These are phyloP conservation scores for Kuraishia molischiana DNA, from an alignment of 805 yeast genomes.

Conservation along the genomic window DNA sequence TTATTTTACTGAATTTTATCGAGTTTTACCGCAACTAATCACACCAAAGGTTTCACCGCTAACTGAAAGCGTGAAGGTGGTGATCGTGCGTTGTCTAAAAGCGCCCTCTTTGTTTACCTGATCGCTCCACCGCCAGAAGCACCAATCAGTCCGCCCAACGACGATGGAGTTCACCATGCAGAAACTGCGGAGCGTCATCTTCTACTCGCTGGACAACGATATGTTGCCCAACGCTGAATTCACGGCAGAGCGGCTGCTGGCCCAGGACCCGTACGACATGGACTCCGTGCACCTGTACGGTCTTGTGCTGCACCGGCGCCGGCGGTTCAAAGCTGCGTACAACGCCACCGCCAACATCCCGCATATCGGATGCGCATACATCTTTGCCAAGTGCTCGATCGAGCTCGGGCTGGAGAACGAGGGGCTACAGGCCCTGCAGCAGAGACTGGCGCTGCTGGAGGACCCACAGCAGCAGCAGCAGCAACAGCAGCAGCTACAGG, in stretches of 20 bases:
- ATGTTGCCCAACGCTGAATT: slow-evolving; percentile 72
- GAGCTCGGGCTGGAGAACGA: slow-evolving; percentile 44
- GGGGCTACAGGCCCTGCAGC: slow-evolving; percentile 46
- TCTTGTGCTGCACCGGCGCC: slow-evolving; percentile 48
- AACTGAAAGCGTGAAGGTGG: no score
- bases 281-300: slow-evolving; percentile 66
- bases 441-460: slow-evolving; percentile 14
- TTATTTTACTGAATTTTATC: no score
- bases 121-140: neutral
- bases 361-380: slow-evolving; percentile 68
- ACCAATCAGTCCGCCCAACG: no score
- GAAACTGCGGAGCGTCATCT: slow-evolving; percentile 24
- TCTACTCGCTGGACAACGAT: slow-evolving; percentile 66
- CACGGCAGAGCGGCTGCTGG: slow-evolving; percentile 71
- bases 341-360: slow-evolving; percentile 29
- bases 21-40: no score
- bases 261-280: slow-evolving; percentile 43
- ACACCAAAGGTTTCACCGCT: no score
- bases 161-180: slow-evolving; percentile 1
- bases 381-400: slow-evolving; percentile 63
- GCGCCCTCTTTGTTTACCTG: neutral
- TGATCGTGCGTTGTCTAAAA: neutral
- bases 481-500: neutral
- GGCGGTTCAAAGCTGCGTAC: slow-evolving; percentile 54
- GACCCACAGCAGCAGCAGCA: neutral